Percentiles rank a stretch among this genome's conserved stretches.
phyloP scores from a whole-genome alignment of 202 grass and related monocot species.

The Hordeum pubiflorum region DNA sequence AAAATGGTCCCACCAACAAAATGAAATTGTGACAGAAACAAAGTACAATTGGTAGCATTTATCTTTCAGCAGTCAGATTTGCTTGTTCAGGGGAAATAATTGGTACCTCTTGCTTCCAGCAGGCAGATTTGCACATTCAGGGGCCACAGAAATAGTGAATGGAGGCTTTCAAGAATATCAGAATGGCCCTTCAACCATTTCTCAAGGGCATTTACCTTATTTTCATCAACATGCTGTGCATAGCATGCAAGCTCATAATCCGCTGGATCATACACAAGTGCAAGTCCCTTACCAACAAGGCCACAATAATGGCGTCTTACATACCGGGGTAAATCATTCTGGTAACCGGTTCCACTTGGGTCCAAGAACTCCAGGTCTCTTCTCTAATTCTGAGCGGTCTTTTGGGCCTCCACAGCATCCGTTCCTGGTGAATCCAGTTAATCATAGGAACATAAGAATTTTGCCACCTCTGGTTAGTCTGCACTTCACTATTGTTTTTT shows the following conservation, averaged over 20 bases:
- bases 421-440: conserved; percentile 38
- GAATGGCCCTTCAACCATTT: conserved; percentile 36
- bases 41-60: conserved; percentile 20
- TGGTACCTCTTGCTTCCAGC: conserved; percentile 34
- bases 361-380: conserved; percentile 44
- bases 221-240: conserved; percentile 50
- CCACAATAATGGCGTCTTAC: conserved; percentile 30
- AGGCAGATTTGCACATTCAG: conserved; percentile 50
- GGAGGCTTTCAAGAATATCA: conserved; percentile 44
- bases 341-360: conserved; percentile 38
- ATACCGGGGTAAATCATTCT: conserved; percentile 41
- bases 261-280: conserved; percentile 44
- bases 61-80: conserved; percentile 45
- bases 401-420: conserved; percentile 41
- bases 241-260: conserved; percentile 49
- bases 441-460: conserved; percentile 36
- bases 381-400: conserved; percentile 37
- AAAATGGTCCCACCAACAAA: conserved; percentile 6
- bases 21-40: neutral
- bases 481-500: conserved; percentile 4
- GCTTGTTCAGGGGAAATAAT: conserved; percentile 26
- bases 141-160: conserved; percentile 36
- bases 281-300: conserved; percentile 48
- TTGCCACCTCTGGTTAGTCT: conserved; percentile 44
- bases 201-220: conserved; percentile 44